A percentile compares a stretch with the other conserved stretches of the same genome.
Conservation (phyloP, 2,329 filamentous ascomycete species). For the Podosphaera fusca region DNA sequence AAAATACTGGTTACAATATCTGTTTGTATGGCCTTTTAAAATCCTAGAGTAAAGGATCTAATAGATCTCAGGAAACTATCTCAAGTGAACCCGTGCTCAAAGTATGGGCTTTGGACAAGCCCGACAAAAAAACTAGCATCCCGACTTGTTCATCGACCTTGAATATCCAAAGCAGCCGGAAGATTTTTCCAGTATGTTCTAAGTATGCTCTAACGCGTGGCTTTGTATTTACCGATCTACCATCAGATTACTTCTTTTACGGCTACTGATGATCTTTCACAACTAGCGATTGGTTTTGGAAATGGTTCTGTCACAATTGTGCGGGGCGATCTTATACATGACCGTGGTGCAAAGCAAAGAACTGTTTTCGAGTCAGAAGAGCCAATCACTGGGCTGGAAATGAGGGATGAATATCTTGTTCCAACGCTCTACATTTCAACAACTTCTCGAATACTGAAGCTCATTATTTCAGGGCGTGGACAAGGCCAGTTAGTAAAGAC, state of each 20-base stretch:
- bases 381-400: slow-evolving; percentile 77
- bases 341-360: slow-evolving; percentile 78
- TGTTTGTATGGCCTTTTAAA: slow-evolving; percentile 18
- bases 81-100: slow-evolving; percentile 73
- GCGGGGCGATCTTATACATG: slow-evolving; percentile 81
- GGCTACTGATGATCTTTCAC: slow-evolving; percentile 66
- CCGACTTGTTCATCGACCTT: slow-evolving; percentile 76
- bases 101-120: slow-evolving; percentile 91
- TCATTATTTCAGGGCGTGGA: slow-evolving; percentile 69
- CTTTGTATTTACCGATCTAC: not conserved
- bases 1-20: slow-evolving; percentile 65
- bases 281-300: slow-evolving; percentile 85
- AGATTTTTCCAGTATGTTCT: slow-evolving; percentile 64
- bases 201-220: not conserved
- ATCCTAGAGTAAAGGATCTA: slow-evolving; percentile 7
- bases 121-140: slow-evolving; percentile 77
- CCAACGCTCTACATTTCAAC: slow-evolving; percentile 84
- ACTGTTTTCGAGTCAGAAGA: slow-evolving; percentile 95
- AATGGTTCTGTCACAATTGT: slow-evolving; percentile 90
- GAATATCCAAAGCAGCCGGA: slow-evolving; percentile 68
- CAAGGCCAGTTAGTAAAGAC: slow-evolving; percentile 76
- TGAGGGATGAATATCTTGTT: slow-evolving; percentile 32
- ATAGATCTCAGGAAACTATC: slow-evolving; percentile 47
- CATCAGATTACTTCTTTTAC: slow-evolving; percentile 63
- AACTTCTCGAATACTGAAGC: slow-evolving; percentile 63